These are phyloP conservation scores for Exophiala dermatitidis DNA, from an alignment of 2,329 filamentous ascomycete species.

Conservation along the genomic window DNA sequence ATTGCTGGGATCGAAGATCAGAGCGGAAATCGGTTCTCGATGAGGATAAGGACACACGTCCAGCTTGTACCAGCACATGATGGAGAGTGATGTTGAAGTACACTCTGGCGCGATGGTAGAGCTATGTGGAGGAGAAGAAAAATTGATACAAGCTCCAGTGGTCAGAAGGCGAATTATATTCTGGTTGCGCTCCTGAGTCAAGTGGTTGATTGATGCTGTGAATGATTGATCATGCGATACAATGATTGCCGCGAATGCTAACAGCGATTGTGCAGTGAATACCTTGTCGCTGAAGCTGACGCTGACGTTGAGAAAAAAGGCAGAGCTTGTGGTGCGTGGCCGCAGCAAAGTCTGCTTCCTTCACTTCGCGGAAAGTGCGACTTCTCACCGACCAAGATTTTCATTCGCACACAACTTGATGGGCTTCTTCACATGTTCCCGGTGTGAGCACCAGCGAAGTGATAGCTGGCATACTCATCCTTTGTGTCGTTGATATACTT, in stretches of 20 bases:
- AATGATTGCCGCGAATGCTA: background rate
- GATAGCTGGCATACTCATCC: background rate
- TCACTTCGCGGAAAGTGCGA: no score
- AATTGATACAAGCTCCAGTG: background rate
- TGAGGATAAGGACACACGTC: constrained; percentile 18
- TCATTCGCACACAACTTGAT: no score
- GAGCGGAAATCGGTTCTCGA: constrained; percentile 14
- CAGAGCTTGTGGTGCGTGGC: no score
- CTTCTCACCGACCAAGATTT: no score
- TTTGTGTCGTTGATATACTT: background rate
- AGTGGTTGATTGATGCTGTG: constrained; percentile 3
- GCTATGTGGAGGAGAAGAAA: background rate
- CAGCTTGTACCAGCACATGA: constrained; percentile 19
- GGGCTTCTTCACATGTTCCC: no score
- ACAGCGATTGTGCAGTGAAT: background rate
- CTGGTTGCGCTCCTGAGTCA: background rate
- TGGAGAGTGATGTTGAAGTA: background rate
- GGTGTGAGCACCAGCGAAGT: background rate
- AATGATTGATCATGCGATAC: constrained; percentile 2
- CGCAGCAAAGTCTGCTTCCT: no score
- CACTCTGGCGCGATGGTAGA: background rate
- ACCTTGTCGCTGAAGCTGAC: background rate
- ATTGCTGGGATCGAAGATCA: constrained; percentile 16
- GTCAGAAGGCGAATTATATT: background rate
- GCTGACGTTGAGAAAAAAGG: background rate